Base-by-base conservation (phyloP, 2,329 filamentous ascomycete genomes). In the Zasmidium citrigriseum region DNA sequence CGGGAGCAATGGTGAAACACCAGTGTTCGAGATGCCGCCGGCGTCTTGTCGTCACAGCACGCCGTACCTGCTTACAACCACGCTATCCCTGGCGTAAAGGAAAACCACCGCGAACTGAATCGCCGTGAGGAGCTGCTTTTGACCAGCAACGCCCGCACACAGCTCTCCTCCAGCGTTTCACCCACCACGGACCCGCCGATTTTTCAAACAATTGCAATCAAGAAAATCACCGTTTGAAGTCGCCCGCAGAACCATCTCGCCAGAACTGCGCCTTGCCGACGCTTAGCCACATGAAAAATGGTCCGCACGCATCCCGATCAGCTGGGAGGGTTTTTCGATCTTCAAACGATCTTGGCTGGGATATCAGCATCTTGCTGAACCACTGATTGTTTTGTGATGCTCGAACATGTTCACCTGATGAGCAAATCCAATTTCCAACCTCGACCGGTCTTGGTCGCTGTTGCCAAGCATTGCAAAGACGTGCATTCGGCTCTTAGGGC, bases 141-240 rank as follows among this genome's bases (percentile, higher is more conserved):
- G 34, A 41, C 34, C 34, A 41, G 34, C 34, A 41, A 41, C 34
- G 34, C 34, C 18, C 34, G 34, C 34, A 41, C 18, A 10, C 34
- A 41, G 12, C 34, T 49, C 22, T 45, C 29, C 46, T 51, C 27
- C 47, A n/a, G 12, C 34, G 34, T 41, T 41, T 41, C 34, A 41
- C 14, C 34, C 34, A 10, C 34, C 34, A 41, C 16, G 14, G 34
- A n/a, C 18, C 34, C 34, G 4, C 34, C 16, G 14, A 4, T 41
- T n/a, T 11, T 41, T 27, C 54, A 18, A n/a, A 46, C 29, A 29
- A 47, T 21, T 49, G 54, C 29, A 56, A 44, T 56, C 54, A 51
- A 50, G 45, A 29, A 20, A 56, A n/a, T 51, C 47, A 27, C 46
- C 49, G 46, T 56, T 56, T 56, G 54, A 41, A 51, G 54, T 49